Percentiles rank a stretch among this genome's conserved stretches.
Conservation (phyloP, 352 stramenopile genomes). For the Phytophthora vignae region DNA sequence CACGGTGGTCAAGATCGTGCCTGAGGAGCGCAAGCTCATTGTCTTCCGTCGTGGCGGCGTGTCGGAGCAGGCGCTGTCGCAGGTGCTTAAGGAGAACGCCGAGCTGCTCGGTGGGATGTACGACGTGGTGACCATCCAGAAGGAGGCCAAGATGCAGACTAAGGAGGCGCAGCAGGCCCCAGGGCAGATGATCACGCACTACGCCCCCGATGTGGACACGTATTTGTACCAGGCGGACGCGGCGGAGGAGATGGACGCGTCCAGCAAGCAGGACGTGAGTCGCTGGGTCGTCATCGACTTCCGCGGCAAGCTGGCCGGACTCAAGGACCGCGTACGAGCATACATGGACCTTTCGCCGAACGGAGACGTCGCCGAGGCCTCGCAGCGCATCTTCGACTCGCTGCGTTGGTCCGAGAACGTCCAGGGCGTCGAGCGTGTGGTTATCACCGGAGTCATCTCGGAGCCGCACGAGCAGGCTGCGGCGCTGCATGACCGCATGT, state of each 20-base stretch:
- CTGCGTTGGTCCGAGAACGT: slow-evolving; percentile 88
- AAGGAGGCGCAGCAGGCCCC: slow-evolving; percentile 90
- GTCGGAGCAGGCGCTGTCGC: slow-evolving; percentile 70
- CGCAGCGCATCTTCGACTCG: slow-evolving; percentile 83
- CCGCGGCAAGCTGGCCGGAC: slow-evolving; percentile 50
- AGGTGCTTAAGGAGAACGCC: slow-evolving; percentile 62
- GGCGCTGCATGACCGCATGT: slow-evolving; percentile 87
- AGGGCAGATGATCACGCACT: slow-evolving; percentile 97
- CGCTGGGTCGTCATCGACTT: slow-evolving; percentile 89
- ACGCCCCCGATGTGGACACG: slow-evolving; percentile 95
- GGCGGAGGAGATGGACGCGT: slow-evolving; percentile 43
- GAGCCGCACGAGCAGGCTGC: slow-evolving; percentile 74
- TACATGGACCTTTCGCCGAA: slow-evolving; percentile 84
- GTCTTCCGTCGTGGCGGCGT: slow-evolving; percentile 91
- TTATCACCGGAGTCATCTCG: slow-evolving; percentile 66
- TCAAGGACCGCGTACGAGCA: slow-evolving; percentile 59
- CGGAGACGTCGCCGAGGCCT: slow-evolving; percentile 77
- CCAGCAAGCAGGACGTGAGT: slow-evolving; percentile 39
- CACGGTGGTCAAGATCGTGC: slow-evolving; percentile 93
- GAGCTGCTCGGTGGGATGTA: slow-evolving; percentile 53
- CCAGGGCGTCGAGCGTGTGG: slow-evolving; percentile 66
- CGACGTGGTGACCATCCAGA: slow-evolving; percentile 74
- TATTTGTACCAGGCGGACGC: slow-evolving; percentile 77
- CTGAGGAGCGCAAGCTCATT: slow-evolving; percentile 78
- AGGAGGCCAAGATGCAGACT: slow-evolving; percentile 67